A percentile compares a stretch with the other conserved stretches of the same genome.
These are phyloP conservation scores for Phytophthora constricta DNA, from an alignment of 352 stramenopile genomes.

Conservation along the genomic window DNA sequence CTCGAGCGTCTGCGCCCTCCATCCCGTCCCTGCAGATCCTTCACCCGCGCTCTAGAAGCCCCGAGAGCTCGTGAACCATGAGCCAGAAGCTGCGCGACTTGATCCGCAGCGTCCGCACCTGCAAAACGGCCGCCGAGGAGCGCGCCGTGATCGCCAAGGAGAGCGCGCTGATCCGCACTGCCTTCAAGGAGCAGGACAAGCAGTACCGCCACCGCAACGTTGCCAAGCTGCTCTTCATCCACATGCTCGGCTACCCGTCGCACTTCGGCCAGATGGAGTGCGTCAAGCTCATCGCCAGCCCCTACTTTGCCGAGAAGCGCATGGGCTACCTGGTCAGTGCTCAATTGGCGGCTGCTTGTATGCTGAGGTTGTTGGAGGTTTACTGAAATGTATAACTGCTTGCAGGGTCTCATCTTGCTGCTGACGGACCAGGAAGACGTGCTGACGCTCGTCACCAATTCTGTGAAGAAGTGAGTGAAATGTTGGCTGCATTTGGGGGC, in stretches of 20 bases:
- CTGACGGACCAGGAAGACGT: conserved; percentile 99
- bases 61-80: conserved; percentile 65
- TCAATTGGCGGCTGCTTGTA: too few species aligned
- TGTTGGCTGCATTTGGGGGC: background rate
- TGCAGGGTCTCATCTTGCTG: conserved; percentile 95
- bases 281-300: conserved; percentile 99
- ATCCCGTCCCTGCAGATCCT: background rate
- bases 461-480: conserved; percentile 94
- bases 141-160: conserved; percentile 99
- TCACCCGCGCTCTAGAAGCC: background rate
- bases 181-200: conserved; percentile 98
- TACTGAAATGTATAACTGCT: background rate
- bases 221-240: conserved; percentile 99
- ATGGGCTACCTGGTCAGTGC: conserved; percentile 96
- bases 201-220: conserved; percentile 99
- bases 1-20: background rate
- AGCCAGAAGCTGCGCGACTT: conserved; percentile 98
- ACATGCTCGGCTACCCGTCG: conserved; percentile 99
- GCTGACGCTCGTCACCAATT: conserved; percentile 99
- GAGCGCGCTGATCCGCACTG: conserved; percentile 98
- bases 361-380: background rate
- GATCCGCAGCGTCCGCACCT: conserved; percentile 97
- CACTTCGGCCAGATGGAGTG: conserved; percentile 99
- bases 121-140: conserved; percentile 99
- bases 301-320: conserved; percentile 99